Conservation (phyloP, 768 basidiomycete genomes). For the Dendrothele bispora region DNA sequence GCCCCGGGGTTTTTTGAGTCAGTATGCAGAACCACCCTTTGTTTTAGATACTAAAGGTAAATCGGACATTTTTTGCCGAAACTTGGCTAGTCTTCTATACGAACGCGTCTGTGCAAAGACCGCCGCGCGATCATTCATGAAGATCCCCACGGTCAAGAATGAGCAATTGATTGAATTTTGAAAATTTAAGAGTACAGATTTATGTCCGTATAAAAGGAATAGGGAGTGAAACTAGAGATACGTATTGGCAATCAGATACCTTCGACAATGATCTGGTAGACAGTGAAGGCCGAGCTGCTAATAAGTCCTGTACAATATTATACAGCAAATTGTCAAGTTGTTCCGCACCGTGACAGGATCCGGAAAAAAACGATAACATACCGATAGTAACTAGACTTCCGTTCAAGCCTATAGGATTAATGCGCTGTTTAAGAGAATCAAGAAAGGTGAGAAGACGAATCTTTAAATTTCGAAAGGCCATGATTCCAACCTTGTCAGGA, state of each 20-base stretch:
- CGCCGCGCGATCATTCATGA: background rate
- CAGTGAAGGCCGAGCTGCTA: slow-evolving; percentile 3
- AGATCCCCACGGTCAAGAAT: background rate
- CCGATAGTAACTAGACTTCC: background rate
- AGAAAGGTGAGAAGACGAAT: background rate
- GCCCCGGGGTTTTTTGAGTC: too few species aligned
- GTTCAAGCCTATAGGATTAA: background rate
- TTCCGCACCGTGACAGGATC: too few species aligned
- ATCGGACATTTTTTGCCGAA: too few species aligned
- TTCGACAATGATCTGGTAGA: background rate
- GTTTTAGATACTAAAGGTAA: too few species aligned
- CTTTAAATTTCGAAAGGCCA: background rate
- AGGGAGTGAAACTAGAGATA: background rate
- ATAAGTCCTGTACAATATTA: background rate
- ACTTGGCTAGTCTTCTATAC: too few species aligned
- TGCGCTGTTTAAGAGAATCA: slow-evolving; percentile 2
- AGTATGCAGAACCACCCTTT: too few species aligned
- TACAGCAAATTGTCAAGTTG: background rate
- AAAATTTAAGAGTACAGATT: background rate
- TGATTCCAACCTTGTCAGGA: slow-evolving; percentile 35
- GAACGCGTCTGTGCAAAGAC: too few species aligned
- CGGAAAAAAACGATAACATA: background rate
- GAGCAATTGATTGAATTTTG: background rate
- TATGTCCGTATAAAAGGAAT: background rate
- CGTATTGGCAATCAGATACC: background rate